phyloP scores from a whole-genome alignment of 768 basidiomycete genomes.

The Suillus brevipes region DNA sequence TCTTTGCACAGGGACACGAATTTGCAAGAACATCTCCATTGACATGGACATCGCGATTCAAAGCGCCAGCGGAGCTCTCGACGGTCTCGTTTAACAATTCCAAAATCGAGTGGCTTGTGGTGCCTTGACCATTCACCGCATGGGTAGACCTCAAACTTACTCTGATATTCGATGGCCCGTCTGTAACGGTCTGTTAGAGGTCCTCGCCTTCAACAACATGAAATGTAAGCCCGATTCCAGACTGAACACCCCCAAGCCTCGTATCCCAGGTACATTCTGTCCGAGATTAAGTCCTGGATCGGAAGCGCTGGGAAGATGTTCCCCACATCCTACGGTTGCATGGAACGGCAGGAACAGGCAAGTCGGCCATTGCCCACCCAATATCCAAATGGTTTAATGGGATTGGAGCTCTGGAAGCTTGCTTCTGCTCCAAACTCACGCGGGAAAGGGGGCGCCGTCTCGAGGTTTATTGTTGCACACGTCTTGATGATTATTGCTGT shows the following conservation, averaged over 20 bases:
- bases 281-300: conserved; percentile 27
- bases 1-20: not conserved
- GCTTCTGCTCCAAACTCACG: conserved; percentile 17
- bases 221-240: not conserved
- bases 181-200: not conserved
- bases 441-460: conserved; percentile 3
- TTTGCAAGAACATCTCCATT: not conserved
- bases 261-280: conserved; percentile 24
- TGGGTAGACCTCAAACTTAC: not conserved
- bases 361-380: conserved; percentile 20
- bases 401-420: conserved; percentile 15
- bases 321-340: conserved; percentile 17
- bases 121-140: not conserved
- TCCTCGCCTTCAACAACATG: not conserved
- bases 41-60: not conserved
- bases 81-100: not conserved
- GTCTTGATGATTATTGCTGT: conserved; percentile 29
- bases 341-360: conserved; percentile 26
- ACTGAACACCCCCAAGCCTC: conserved; percentile 5
- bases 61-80: not conserved
- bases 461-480: conserved; percentile 12
- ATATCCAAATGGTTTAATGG: conserved; percentile 10
- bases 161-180: not conserved
- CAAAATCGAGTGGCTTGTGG: not conserved
- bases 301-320: conserved; percentile 10